A percentile compares a stretch with the other conserved stretches of the same genome.
Conservation (phyloP, 805 yeast species). For the Yarrowia deformans region DNA sequence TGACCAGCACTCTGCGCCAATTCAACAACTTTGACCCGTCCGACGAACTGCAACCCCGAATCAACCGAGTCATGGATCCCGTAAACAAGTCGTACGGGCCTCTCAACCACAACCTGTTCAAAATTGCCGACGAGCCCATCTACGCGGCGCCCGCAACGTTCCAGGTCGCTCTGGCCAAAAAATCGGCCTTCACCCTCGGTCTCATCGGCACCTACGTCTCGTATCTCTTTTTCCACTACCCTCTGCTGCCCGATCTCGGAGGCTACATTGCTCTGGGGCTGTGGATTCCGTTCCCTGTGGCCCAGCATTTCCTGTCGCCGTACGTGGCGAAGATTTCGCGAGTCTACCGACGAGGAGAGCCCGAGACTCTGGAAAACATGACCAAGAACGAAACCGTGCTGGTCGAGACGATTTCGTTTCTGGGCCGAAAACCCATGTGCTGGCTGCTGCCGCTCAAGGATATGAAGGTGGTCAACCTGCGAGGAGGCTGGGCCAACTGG, state of each 20-base stretch:
- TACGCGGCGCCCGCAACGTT: slow-evolving; percentile 35
- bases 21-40: slow-evolving; percentile 39
- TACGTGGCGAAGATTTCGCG: slow-evolving; percentile 77
- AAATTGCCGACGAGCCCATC: slow-evolving; percentile 34
- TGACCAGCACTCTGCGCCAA: background rate
- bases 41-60: slow-evolving; percentile 18
- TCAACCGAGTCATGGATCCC: slow-evolving; percentile 21
- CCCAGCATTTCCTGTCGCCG: slow-evolving; percentile 48
- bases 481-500: slow-evolving; percentile 61
- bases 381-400: slow-evolving; percentile 68
- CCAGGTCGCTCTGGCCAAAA: slow-evolving; percentile 37
- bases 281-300: slow-evolving; percentile 32
- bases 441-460: slow-evolving; percentile 62
- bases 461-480: slow-evolving; percentile 54
- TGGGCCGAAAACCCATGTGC: slow-evolving; percentile 72
- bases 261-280: slow-evolving; percentile 12
- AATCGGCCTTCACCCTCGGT: slow-evolving; percentile 24
- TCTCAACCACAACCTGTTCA: slow-evolving; percentile 10
- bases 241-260: slow-evolving; percentile 28
- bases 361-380: slow-evolving; percentile 71
- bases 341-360: slow-evolving; percentile 64
- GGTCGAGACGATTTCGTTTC: slow-evolving; percentile 68
- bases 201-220: slow-evolving; percentile 32
- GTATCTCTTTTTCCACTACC: slow-evolving; percentile 25
- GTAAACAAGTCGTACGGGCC: background rate